A percentile compares a stretch with the other conserved stretches of the same genome.
Evolutionary conservation across 345 rosid species (phyloP).

Genomic region (Rhodamnia argentea): DNA sequence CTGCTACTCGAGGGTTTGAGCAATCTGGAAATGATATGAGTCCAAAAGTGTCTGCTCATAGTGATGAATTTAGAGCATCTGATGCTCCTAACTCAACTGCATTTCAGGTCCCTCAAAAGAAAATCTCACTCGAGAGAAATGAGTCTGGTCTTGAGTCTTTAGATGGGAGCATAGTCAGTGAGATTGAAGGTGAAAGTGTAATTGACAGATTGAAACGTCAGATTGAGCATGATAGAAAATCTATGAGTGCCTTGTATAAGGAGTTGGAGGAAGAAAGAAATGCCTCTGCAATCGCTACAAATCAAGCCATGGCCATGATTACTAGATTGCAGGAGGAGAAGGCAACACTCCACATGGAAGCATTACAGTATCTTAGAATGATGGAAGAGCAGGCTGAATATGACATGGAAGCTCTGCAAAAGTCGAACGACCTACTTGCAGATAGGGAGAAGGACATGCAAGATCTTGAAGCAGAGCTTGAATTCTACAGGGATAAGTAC

Average conservation of each 20-base stretch:
- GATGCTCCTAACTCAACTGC: slow-evolving; percentile 36
- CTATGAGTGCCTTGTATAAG: slow-evolving; percentile 45
- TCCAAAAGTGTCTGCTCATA: slow-evolving; percentile 39
- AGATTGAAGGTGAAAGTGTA: slow-evolving; percentile 80
- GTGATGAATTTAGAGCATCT: slow-evolving; percentile 34
- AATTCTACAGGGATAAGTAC: slow-evolving; percentile 42
- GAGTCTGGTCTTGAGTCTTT: slow-evolving; percentile 66
- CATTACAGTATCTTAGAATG: slow-evolving; percentile 80
- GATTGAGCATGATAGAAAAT: slow-evolving; percentile 65
- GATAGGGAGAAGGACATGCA: slow-evolving; percentile 80
- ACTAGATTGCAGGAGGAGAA: slow-evolving; percentile 95
- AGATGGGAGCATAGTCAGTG: slow-evolving; percentile 71
- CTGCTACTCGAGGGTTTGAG: slow-evolving; percentile 62
- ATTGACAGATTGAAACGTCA: slow-evolving; percentile 74
- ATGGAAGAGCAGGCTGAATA: slow-evolving; percentile 76
- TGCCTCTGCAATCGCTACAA: slow-evolving; percentile 74
- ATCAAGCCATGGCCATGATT: slow-evolving; percentile 99
- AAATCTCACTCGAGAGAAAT: slow-evolving; percentile 71
- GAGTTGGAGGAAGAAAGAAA: slow-evolving; percentile 96
- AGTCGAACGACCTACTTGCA: slow-evolving; percentile 60
- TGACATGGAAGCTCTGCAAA: slow-evolving; percentile 87
- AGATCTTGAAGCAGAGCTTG: slow-evolving; percentile 81
- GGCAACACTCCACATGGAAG: slow-evolving; percentile 86
- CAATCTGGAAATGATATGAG: slow-evolving; percentile 39
- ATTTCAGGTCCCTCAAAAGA: slow-evolving; percentile 50